A percentile compares a stretch with the other conserved stretches of the same genome.
Evolutionary conservation across 2,329 filamentous ascomycete genomes (phyloP).

Genomic region (Aspergillus neotritici): DNA sequence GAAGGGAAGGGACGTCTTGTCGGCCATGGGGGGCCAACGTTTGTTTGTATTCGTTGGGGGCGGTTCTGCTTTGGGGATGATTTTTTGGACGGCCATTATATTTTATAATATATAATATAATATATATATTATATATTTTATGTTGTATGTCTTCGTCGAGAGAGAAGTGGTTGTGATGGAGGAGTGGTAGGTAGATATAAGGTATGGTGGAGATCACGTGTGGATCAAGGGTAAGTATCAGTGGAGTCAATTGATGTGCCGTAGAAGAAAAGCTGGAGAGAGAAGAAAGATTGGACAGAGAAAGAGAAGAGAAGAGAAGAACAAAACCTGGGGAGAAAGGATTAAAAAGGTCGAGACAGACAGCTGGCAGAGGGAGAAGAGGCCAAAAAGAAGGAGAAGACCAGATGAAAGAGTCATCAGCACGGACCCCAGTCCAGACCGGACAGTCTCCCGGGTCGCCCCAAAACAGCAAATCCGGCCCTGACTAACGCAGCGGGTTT

Average conservation of each 20-base stretch:
- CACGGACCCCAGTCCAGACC: background rate
- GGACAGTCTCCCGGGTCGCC: too few relatives aligned
- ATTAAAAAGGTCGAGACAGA: constrained; percentile 6
- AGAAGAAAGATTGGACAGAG: constrained; percentile 4
- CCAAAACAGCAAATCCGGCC: constrained; percentile 18
- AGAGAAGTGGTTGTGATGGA: background rate
- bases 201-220: constrained; percentile 1
- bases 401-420: background rate
- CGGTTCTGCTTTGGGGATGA: constrained; percentile 9
- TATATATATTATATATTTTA: background rate
- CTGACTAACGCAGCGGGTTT: background rate
- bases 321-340: background rate
- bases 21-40: constrained; percentile 33
- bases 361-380: background rate
- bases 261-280: constrained; percentile 3
- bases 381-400: background rate
- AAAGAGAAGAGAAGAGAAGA: background rate
- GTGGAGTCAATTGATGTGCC: constrained; percentile 1
- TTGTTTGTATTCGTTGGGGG: constrained; percentile 26
- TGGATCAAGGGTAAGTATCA: background rate
- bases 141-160: background rate
- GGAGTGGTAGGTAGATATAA: background rate
- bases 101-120: background rate
- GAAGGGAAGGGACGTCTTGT: constrained; percentile 31
- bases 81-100: constrained; percentile 22